These are phyloP conservation scores for Groenewaldozyma tartarivorans DNA, from an alignment of 805 yeast species.

Conservation along the genomic window DNA sequence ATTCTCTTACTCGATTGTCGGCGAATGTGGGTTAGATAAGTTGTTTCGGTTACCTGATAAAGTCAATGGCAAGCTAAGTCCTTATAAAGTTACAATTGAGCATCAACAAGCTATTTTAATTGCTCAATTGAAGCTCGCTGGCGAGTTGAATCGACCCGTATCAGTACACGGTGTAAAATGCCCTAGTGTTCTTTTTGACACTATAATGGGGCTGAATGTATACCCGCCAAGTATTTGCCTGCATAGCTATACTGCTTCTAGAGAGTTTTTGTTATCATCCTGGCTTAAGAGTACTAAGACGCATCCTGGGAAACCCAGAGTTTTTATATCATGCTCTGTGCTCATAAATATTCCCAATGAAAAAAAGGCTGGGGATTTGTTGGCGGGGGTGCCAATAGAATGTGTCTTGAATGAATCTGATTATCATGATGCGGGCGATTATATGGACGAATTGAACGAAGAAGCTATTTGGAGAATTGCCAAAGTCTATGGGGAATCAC, in stretches of 20 bases:
- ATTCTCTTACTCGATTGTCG: constrained; percentile 43
- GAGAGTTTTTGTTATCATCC: constrained; percentile 37
- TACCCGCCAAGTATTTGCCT: constrained; percentile 41
- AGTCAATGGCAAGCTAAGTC: constrained; percentile 36
- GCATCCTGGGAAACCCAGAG: constrained; percentile 12
- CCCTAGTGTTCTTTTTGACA: constrained; percentile 51
- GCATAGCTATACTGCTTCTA: constrained; percentile 82
- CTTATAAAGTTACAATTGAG: constrained; percentile 45
- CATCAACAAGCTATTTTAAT: constrained; percentile 57
- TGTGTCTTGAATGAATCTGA: constrained; percentile 48
- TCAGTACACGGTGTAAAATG: constrained; percentile 83
- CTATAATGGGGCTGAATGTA: constrained; percentile 20
- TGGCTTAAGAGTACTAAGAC: constrained; percentile 15
- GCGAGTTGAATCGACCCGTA: constrained; percentile 37
- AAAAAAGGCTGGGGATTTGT: constrained; percentile 24
- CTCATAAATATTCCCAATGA: constrained; percentile 35
- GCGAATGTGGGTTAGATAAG: constrained; percentile 90
- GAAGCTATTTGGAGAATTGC: constrained; percentile 1
- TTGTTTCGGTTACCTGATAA: constrained; percentile 54
- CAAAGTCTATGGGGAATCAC: background rate
- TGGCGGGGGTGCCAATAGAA: constrained; percentile 28
- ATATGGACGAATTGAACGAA: constrained; percentile 17
- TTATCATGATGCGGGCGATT: constrained; percentile 25
- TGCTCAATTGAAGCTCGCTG: constrained; percentile 47
- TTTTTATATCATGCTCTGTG: constrained; percentile 47